These are phyloP conservation scores for Cryptococcus sp. DNA, from an alignment of 1,284 basidiomycete species.

Conservation along the genomic window DNA sequence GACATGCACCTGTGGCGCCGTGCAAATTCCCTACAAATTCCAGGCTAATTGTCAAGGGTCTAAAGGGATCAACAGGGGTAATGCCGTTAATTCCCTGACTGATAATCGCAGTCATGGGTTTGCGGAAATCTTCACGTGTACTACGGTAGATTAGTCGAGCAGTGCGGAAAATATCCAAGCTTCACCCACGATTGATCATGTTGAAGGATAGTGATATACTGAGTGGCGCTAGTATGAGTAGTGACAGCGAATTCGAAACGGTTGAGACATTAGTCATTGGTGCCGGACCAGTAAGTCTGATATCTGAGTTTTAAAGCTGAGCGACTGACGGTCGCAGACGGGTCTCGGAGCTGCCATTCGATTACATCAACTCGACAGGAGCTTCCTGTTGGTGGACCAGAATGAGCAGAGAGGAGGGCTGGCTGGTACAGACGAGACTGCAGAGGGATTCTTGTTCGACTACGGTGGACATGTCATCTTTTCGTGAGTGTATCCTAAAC, in stretches of 20 bases:
- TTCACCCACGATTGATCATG: background rate
- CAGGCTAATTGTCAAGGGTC: too few relatives aligned
- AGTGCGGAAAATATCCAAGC: too few relatives aligned
- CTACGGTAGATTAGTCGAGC: too few relatives aligned
- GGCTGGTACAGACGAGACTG: conserved; percentile 52
- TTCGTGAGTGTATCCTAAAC: conserved; percentile 28
- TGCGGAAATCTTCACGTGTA: too few relatives aligned
- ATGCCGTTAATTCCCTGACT: too few relatives aligned
- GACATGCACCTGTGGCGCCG: too few relatives aligned
- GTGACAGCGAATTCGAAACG: conserved; percentile 5
- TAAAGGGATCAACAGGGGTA: too few relatives aligned
- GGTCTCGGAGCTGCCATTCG: conserved; percentile 55
- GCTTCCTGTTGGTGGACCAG: conserved; percentile 51
- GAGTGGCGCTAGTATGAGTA: background rate
- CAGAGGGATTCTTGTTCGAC: conserved; percentile 55
- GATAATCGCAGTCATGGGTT: too few relatives aligned
- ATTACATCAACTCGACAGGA: conserved; percentile 49
- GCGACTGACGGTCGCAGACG: conserved; percentile 30
- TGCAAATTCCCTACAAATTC: too few relatives aligned
- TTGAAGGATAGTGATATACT: background rate
- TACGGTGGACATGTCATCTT: conserved; percentile 57
- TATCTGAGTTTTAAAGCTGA: conserved; percentile 4
- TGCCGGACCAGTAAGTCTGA: conserved; percentile 37
- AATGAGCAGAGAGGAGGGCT: conserved; percentile 51
- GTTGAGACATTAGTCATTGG: conserved; percentile 47